Percentiles rank a stretch among this genome's conserved stretches.
phyloP scores from a whole-genome alignment of 371 early-diverging fungal genomes.

The Mucor indicus region DNA sequence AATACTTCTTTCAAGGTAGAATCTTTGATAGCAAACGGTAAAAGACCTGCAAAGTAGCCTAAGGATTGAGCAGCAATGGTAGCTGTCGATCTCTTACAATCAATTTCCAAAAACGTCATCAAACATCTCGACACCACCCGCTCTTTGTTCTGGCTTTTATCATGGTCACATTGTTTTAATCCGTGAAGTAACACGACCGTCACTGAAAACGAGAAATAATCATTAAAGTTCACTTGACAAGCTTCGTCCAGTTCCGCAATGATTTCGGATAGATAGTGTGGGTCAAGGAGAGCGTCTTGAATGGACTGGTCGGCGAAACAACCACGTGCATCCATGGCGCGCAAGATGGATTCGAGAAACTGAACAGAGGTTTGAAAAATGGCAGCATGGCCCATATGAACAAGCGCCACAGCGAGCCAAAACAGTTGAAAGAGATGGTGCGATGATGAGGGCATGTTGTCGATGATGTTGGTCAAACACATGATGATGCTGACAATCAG shows the following conservation, averaged over 20 bases:
- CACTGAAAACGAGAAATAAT: constrained; percentile 85
- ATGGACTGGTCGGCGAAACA: constrained; percentile 64
- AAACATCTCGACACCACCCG: constrained; percentile 71
- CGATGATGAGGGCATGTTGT: constrained; percentile 72
- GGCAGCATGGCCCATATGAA: constrained; percentile 82
- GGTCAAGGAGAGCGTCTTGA: constrained; percentile 64
- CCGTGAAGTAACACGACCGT: constrained; percentile 81
- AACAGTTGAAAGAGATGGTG: constrained; percentile 78
- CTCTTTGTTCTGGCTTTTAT: too few species aligned
- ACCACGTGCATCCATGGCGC: constrained; percentile 69
- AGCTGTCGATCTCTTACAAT: constrained; percentile 48
- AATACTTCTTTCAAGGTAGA: constrained; percentile 61
- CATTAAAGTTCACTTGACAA: constrained; percentile 76
- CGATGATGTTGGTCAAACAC: constrained; percentile 83
- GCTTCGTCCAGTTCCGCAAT: constrained; percentile 69
- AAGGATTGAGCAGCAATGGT: constrained; percentile 60
- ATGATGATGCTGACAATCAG: constrained; percentile 82
- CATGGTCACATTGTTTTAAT: constrained; percentile 67
- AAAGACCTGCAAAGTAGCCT: constrained; percentile 76
- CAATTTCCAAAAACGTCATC: constrained; percentile 69
- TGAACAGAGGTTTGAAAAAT: constrained; percentile 73
- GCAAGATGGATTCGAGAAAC: constrained; percentile 69
- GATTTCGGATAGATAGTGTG: constrained; percentile 66
- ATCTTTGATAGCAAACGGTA: constrained; percentile 69
- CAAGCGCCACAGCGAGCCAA: constrained; percentile 85